Conservation (phyloP, 2,329 filamentous ascomycete genomes). For the Mycogone perniciosa region DNA sequence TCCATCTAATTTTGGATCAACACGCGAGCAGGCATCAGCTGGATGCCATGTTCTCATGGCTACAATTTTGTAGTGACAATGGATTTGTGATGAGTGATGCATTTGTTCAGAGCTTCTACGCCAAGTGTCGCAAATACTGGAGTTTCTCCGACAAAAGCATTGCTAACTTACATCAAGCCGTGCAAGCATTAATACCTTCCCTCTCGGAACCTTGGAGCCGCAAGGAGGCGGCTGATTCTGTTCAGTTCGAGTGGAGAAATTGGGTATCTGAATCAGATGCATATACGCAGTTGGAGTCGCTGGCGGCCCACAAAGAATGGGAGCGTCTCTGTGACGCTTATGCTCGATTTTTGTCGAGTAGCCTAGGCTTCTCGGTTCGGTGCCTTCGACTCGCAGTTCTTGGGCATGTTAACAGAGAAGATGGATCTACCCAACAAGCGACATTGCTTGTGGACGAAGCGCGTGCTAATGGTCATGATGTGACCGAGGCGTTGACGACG, state of each 20-base stretch:
- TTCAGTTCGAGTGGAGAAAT: background rate
- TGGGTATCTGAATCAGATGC: constrained; percentile 9
- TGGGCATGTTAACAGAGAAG: constrained; percentile 32
- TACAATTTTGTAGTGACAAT: constrained; percentile 25
- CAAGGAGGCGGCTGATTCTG: background rate
- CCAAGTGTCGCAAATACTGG: constrained; percentile 29
- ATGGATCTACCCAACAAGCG: constrained; percentile 26
- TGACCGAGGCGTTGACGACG: constrained; percentile 34
- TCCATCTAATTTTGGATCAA: constrained; percentile 25
- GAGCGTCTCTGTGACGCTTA: constrained; percentile 33
- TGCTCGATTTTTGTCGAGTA: constrained; percentile 25
- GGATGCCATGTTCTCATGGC: constrained; percentile 24
- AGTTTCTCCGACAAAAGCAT: constrained; percentile 26
- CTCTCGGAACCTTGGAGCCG: background rate
- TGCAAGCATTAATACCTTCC: constrained; percentile 1
- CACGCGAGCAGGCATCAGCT: constrained; percentile 25
- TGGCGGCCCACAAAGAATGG: constrained; percentile 22
- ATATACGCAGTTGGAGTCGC: constrained; percentile 8
- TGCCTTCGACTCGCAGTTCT: constrained; percentile 44
- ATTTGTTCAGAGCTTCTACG: constrained; percentile 23
- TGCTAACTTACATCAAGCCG: constrained; percentile 7
- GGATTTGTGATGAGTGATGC: constrained; percentile 24
- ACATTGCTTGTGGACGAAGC: constrained; percentile 35
- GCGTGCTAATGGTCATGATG: constrained; percentile 34
- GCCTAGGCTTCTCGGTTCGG: constrained; percentile 32